These are phyloP conservation scores for Elaeagnus macrophylla DNA, from an alignment of 306 rosid genomes.

Conservation along the genomic window DNA sequence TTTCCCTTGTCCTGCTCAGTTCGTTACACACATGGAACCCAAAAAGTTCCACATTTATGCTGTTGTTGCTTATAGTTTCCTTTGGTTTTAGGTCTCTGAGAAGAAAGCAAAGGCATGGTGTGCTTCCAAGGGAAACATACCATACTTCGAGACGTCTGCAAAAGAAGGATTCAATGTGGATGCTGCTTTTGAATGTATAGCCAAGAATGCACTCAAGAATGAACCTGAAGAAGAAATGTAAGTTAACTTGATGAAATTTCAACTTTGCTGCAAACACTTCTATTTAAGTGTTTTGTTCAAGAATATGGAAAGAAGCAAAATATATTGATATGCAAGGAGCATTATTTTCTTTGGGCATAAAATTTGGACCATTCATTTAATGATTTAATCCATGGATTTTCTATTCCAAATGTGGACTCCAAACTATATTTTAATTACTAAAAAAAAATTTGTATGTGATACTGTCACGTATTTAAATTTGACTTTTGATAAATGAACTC, in stretches of 20 bases:
- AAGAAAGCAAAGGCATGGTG: slow-evolving; percentile 99
- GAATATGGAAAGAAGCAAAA: no score
- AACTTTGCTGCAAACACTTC: not conserved
- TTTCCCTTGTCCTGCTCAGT: not conserved
- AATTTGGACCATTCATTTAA: no score
- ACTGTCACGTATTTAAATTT: no score
- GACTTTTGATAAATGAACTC: no score
- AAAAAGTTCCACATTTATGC: not conserved
- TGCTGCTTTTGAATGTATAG: slow-evolving; percentile 95
- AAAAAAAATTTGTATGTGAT: no score
- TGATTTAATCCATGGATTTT: no score
- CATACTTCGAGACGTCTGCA: slow-evolving; percentile 96
- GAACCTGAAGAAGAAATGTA: slow-evolving; percentile 99
- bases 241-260: slow-evolving; percentile 22
- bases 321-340: not conserved
- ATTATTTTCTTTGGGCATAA: not conserved
- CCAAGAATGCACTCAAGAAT: slow-evolving; percentile 95
- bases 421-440: no score
- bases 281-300: not conserved
- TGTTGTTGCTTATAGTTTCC: slow-evolving; percentile 9
- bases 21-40: not conserved
- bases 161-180: slow-evolving; percentile 98
- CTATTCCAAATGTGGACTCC: no score
- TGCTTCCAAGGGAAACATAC: slow-evolving; percentile 98
- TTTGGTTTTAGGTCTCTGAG: slow-evolving; percentile 68